Evolutionary conservation across 306 rosid species (phyloP).

Genomic region (Prunus kanzakura): DNA sequence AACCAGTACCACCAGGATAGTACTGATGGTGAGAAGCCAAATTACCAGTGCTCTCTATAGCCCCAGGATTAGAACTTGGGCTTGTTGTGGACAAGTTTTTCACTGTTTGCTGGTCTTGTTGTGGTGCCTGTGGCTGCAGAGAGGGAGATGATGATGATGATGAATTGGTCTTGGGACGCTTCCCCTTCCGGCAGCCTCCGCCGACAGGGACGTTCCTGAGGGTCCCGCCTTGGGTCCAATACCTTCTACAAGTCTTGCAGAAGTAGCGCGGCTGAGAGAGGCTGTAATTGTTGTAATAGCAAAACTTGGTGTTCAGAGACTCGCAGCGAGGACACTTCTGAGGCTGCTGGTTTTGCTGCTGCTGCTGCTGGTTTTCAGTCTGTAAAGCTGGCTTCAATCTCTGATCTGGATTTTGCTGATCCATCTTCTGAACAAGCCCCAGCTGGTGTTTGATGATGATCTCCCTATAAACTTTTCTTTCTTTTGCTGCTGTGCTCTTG

Average conservation of each 20-base stretch:
- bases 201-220: constrained; percentile 66
- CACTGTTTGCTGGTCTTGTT: background rate
- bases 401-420: background rate
- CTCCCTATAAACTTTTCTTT: no score
- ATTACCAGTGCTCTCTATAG: background rate
- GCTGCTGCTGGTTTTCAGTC: background rate
- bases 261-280: constrained; percentile 58
- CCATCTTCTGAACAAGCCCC: background rate
- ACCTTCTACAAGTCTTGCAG: constrained; percentile 59
- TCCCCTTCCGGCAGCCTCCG: constrained; percentile 51
- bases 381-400: background rate
- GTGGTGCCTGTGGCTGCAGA: background rate
- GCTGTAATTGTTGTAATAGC: constrained; percentile 69
- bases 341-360: constrained; percentile 20
- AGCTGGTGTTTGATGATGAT: constrained; percentile 5
- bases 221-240: constrained; percentile 74
- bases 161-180: constrained; percentile 27
- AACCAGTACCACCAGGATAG: constrained; percentile 28
- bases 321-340: constrained; percentile 60
- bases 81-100: constrained; percentile 12
- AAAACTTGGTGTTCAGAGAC: constrained; percentile 59
- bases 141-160: background rate
- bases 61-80: background rate
- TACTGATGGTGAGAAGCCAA: constrained; percentile 13
- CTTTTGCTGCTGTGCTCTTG: no score